Evolutionary conservation across 2,329 filamentous ascomycete genomes (phyloP), one percentile per base, ranked within the genome.

Genomic region (Trichoderma gracile): DNA sequence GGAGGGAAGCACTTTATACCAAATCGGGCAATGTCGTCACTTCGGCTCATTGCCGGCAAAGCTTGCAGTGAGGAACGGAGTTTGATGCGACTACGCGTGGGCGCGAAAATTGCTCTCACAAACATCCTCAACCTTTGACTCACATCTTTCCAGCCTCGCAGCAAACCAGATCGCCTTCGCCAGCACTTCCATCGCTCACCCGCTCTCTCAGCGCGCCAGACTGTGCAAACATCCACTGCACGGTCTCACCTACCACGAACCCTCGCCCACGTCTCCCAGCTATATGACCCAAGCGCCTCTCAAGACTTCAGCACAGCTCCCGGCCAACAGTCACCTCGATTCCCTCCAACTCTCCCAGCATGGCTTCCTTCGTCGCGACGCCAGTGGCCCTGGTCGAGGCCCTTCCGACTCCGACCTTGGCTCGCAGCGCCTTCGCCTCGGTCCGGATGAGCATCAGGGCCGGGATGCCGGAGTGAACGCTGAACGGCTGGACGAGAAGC

Each of bases 211-310:
- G 42, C 49, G 52, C 65, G 59, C 67, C 54, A 73, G 82, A 81
- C 83, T 86, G 84, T 86, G 84, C 83, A 77, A 73, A 73, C 67
- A 70, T 65, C 68, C 68, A 71, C 74, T 75, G 84, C 83, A 85
- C 83, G 82, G 84, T 83, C 77, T 73, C 71, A 72, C 68, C 66
- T 68, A 60, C 65, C 68, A 68, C 56, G 62, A 70, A 72, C 72
- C 46, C 25, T 71, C 71, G 68, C 74, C 71, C 72, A 70, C 69
- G 71, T 69, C 73, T 75, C 75, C 74, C 75, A 81, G 77, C 85
- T 88, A 83, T 86, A 89, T 89, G 86, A 86, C 87, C 80, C 80
- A 79, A 83, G 83, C 82, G 81, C 79, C 79, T 69, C 72, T 73
- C 71, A 78, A 81, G 74, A 78, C 73, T 81, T 77, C 78, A 76